Evolutionary conservation across 805 yeast genomes (phyloP).

Genomic region (Saccharomyces paradoxus): DNA sequence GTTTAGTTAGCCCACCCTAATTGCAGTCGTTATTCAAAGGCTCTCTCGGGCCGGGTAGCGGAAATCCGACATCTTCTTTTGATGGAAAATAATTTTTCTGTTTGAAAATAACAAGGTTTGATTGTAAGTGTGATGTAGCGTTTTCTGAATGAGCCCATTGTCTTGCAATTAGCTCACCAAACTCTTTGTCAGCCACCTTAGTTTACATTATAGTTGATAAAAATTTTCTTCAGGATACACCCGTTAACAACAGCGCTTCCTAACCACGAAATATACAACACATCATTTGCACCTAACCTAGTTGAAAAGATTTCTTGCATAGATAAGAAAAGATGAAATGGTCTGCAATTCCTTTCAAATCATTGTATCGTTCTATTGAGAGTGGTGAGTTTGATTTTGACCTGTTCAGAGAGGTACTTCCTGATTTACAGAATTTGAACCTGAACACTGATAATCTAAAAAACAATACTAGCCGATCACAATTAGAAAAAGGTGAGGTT

Average conservation of each 20-base stretch:
- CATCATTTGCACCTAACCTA: neutral
- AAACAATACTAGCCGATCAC: conserved; percentile 39
- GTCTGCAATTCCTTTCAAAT: conserved; percentile 31
- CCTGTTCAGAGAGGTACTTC: conserved; percentile 30
- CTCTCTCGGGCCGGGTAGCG: neutral
- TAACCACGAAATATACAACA: neutral
- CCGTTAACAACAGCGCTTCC: neutral
- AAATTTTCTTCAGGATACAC: neutral
- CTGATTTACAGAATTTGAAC: conserved; percentile 40
- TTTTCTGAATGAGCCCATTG: neutral
- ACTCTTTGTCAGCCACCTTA: neutral
- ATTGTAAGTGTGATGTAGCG: neutral
- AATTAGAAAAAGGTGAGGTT: conserved; percentile 40
- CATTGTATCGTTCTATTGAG: conserved; percentile 42
- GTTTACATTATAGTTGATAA: neutral
- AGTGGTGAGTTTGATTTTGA: conserved; percentile 16
- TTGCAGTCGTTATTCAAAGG: neutral
- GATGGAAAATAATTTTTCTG: neutral
- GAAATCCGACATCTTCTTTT: neutral
- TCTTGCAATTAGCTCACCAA: neutral
- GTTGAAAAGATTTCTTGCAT: neutral
- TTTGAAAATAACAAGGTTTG: neutral
- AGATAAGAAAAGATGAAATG: conserved; percentile 17
- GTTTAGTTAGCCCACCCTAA: neutral
- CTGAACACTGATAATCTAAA: conserved; percentile 34